Evolutionary conservation across 2,329 filamentous ascomycete genomes (phyloP).

Genomic region (Fusarium chuoi): DNA sequence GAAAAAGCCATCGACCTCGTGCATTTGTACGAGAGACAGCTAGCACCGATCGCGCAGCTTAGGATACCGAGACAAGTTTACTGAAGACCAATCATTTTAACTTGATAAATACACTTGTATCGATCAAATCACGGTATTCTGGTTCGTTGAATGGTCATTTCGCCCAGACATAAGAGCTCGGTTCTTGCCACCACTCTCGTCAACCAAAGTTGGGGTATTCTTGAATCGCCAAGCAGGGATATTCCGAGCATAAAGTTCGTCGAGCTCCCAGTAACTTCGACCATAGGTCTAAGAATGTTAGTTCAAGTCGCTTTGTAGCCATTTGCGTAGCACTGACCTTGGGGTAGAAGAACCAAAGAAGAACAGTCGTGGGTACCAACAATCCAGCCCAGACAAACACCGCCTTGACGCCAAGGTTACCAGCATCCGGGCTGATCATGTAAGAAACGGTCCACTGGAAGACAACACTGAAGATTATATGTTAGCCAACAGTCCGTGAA

Average conservation of each 20-base stretch:
- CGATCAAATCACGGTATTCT: neutral
- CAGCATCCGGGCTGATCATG: neutral
- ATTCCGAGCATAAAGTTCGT: conserved; percentile 16
- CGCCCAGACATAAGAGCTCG: neutral
- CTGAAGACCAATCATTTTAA: no score
- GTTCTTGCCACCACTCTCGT: neutral
- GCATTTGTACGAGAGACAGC: neutral
- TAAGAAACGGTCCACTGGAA: neutral
- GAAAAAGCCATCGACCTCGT: neutral
- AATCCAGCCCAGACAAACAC: conserved; percentile 22
- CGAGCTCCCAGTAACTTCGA: conserved; percentile 21
- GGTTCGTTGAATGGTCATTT: neutral
- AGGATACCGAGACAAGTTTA: neutral
- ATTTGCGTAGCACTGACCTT: neutral
- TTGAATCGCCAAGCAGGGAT: conserved; percentile 22
- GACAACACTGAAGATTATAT: neutral
- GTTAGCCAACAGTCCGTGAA: fast-evolving
- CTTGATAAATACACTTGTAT: neutral
- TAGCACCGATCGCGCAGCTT: no score
- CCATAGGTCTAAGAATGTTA: conserved; percentile 4
- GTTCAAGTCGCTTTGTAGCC: no score
- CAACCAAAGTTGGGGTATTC: conserved; percentile 3
- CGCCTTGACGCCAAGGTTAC: conserved; percentile 17
- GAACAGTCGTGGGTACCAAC: conserved; percentile 4
- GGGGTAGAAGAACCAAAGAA: conserved; percentile 5